Base-by-base conservation (phyloP, 2,329 filamentous ascomycete genomes). In the Elsinoe fawcettii region DNA sequence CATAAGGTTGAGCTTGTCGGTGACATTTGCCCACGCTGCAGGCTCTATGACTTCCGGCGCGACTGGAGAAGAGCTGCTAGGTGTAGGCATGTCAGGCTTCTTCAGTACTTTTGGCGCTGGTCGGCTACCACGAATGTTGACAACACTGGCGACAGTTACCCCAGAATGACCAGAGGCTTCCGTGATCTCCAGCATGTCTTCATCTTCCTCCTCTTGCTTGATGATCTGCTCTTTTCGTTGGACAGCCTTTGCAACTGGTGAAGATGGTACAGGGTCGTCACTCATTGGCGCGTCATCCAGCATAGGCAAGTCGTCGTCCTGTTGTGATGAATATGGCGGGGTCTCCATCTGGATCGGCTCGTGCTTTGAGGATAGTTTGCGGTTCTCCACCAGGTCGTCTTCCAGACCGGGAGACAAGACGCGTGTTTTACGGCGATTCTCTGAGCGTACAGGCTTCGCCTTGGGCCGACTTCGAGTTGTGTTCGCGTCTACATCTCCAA, bases 401-500 rank as follows among this genome's bases (percentile, higher is more conserved):
- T 83, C 71, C 60, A 84, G 74, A 1, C 84, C 82, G 3, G 91
- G 91, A 5, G 92, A 96, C 6, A 95, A 74, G 9, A 87, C 84
- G 64, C 91, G 85, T 41, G 85, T 82, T 75, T 88, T 93, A 59
- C 88, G 86, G 65, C 89, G 84, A 59, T 88, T 83, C 59, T 86
- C 84, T 14, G 85, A 86, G 69, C 88, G 87, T 62, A 90, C 77
- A 37, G 84, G 74, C 71, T 81, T 84, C 75, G 86, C 75, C 51
- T 66, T 65, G 14, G 77, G 76, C 30, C 71, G 65, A 2, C 77
- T 74, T 22, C 73, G 68, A 27, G 81, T 77, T 27, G 78, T 79
- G 66, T 93, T 95, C 51, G 82, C 82, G 68, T 96, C 90, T 57
- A 99, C 88, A 71, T 96, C 90, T 60, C 84, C 90, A 1, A 99